Evolutionary conservation across 148 eudicot genomes (phyloP).

Genomic region (Arbutus unedo): DNA sequence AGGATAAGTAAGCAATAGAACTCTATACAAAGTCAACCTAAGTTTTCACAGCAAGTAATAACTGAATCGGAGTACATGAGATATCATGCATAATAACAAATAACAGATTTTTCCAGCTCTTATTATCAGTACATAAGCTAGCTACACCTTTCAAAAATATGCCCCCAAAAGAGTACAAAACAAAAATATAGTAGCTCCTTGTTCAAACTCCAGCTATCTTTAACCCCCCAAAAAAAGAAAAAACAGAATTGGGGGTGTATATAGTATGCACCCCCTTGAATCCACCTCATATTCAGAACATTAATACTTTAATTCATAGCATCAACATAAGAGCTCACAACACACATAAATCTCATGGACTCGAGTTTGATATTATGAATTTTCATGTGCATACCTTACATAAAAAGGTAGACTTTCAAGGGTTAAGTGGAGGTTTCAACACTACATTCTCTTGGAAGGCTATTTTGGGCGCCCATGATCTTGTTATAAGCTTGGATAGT

Average conservation of each 20-base stretch:
- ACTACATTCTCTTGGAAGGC: neutral
- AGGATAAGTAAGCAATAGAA: neutral
- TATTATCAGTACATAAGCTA: neutral
- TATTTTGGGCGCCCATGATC: neutral
- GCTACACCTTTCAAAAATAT: neutral
- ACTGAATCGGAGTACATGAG: neutral
- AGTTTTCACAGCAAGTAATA: neutral
- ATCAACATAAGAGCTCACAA: no score
- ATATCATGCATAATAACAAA: neutral
- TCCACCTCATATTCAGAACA: no score
- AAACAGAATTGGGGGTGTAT: no score
- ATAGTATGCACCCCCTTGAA: no score
- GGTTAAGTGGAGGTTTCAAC: neutral
- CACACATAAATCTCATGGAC: no score
- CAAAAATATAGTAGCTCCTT: neutral
- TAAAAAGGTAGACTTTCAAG: neutral
- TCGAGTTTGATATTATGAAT: no score
- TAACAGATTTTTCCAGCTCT: neutral
- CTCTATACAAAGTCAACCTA: neutral
- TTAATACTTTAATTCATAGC: no score
- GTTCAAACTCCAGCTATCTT: neutral
- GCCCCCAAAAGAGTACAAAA: neutral
- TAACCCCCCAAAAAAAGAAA: no score
- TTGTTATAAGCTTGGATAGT: neutral
- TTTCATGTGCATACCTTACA: neutral